These are phyloP conservation scores for Yamadazyma friedrichii DNA, from an alignment of 1,139 yeast genomes.

Conservation along the genomic window DNA sequence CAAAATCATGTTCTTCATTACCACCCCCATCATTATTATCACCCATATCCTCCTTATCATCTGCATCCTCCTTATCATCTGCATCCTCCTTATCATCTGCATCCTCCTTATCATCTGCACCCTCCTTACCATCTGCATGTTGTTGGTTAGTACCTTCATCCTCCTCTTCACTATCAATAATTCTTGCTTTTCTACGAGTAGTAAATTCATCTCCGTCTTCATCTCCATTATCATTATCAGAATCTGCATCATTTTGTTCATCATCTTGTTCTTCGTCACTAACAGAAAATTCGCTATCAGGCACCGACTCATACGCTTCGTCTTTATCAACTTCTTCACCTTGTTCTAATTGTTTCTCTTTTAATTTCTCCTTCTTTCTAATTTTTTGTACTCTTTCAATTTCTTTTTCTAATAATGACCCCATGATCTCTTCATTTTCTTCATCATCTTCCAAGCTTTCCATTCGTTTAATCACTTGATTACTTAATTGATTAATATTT, in stretches of 20 bases:
- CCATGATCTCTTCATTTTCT: conserved; percentile 44
- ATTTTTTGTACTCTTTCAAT: conserved; percentile 52
- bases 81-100: no score
- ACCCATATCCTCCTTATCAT: neutral
- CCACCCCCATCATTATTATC: neutral
- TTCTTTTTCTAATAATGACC: conserved; percentile 60
- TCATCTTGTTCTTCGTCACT: conserved; percentile 6
- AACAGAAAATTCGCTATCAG: conserved; percentile 11
- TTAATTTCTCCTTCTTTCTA: conserved; percentile 49
- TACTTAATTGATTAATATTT: conserved; percentile 35
- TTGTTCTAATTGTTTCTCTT: conserved; percentile 23
- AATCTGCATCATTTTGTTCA: conserved; percentile 12
- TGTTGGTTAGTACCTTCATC: conserved; percentile 1
- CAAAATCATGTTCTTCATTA: conserved; percentile 1
- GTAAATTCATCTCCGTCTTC: conserved; percentile 33
- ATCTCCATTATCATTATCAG: conserved; percentile 10
- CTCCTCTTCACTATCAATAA: conserved; percentile 12
- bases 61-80: conserved; percentile 2
- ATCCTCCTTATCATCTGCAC: conserved; percentile 6
- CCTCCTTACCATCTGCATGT: neutral
- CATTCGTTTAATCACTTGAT: conserved; percentile 29
- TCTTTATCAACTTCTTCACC: conserved; percentile 20
- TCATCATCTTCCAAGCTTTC: conserved; percentile 30
- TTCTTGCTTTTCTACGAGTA: conserved; percentile 17
- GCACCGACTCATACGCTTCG: conserved; percentile 21